Percentiles rank a stretch among this genome's conserved stretches.
Evolutionary conservation across 2,329 filamentous ascomycete species (phyloP).

Genomic region (Kalmusia sp.): DNA sequence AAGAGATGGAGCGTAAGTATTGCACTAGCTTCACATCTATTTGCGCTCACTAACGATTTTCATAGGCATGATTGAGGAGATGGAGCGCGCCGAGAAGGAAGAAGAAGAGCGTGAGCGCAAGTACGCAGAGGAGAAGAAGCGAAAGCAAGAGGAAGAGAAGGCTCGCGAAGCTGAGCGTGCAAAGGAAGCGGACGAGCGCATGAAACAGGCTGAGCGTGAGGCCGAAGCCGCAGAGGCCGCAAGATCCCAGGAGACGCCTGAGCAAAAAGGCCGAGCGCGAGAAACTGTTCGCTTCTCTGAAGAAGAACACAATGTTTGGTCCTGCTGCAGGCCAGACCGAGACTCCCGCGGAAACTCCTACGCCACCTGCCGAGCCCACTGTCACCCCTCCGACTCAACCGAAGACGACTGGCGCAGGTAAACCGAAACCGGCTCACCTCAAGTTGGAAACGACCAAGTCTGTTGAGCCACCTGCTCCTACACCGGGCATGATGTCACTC

Average conservation of each 20-base stretch:
- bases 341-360: slow-evolving; percentile 21
- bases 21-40: no score
- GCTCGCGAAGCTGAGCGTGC: slow-evolving; percentile 56
- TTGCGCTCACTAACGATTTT: background rate
- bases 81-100: slow-evolving; percentile 53
- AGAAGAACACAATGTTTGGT: slow-evolving; percentile 56
- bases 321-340: slow-evolving; percentile 49
- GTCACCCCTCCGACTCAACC: slow-evolving; percentile 29
- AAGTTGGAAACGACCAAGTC: slow-evolving; percentile 88
- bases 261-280: slow-evolving; percentile 51
- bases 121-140: slow-evolving; percentile 72
- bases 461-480: slow-evolving; percentile 90
- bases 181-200: slow-evolving; percentile 60
- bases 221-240: slow-evolving; percentile 57
- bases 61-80: slow-evolving; percentile 64
- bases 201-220: slow-evolving; percentile 57
- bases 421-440: slow-evolving; percentile 84
- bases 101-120: slow-evolving; percentile 74
- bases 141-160: slow-evolving; percentile 65
- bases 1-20: slow-evolving; percentile 54
- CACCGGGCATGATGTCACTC: slow-evolving; percentile 89
- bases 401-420: slow-evolving; percentile 60
- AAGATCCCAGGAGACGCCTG: slow-evolving; percentile 49
- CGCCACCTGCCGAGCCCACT: slow-evolving; percentile 58
- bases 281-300: slow-evolving; percentile 55